These are phyloP conservation scores for Papiliotrema fonsecae DNA, from an alignment of 1,284 basidiomycete genomes.

Conservation along the genomic window DNA sequence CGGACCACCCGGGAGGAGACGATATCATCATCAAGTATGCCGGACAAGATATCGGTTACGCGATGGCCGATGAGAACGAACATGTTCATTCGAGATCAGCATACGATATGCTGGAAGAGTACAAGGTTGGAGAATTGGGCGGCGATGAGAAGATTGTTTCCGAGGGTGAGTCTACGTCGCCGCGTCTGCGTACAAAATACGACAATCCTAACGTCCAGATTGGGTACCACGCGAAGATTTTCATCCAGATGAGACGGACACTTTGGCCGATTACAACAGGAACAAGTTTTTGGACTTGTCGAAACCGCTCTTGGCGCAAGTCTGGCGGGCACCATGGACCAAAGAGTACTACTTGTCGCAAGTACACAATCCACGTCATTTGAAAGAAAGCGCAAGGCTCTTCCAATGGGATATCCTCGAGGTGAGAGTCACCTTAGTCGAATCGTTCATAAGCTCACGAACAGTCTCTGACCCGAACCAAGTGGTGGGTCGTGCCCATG, in stretches of 20 bases:
- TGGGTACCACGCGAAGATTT: slow-evolving; percentile 86
- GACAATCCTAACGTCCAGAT: slow-evolving; percentile 52
- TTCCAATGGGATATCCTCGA: slow-evolving; percentile 82
- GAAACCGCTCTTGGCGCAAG: slow-evolving; percentile 59
- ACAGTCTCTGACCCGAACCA: slow-evolving; percentile 76
- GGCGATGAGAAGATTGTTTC: slow-evolving; percentile 67
- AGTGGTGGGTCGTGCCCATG: slow-evolving; percentile 91
- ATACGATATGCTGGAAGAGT: slow-evolving; percentile 87
- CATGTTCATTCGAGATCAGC: slow-evolving; percentile 93
- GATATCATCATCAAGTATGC: slow-evolving; percentile 60
- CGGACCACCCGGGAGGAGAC: slow-evolving; percentile 53
- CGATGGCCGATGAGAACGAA: slow-evolving; percentile 78
- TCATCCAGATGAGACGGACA: slow-evolving; percentile 79
- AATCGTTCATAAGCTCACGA: not conserved
- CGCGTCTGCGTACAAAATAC: not conserved
- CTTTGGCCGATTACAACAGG: slow-evolving; percentile 70
- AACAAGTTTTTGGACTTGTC: slow-evolving; percentile 90
- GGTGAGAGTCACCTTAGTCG: slow-evolving; percentile 46
- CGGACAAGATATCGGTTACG: slow-evolving; percentile 72
- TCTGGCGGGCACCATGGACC: slow-evolving; percentile 50
- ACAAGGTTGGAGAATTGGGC: slow-evolving; percentile 73
- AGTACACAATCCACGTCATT: slow-evolving; percentile 91
- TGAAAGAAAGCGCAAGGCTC: slow-evolving; percentile 77
- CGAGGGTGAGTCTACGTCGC: slow-evolving; percentile 58
- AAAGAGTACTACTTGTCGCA: slow-evolving; percentile 96